Conservation (phyloP, 306 rosid species). For the Fragaria iinumae region DNA sequence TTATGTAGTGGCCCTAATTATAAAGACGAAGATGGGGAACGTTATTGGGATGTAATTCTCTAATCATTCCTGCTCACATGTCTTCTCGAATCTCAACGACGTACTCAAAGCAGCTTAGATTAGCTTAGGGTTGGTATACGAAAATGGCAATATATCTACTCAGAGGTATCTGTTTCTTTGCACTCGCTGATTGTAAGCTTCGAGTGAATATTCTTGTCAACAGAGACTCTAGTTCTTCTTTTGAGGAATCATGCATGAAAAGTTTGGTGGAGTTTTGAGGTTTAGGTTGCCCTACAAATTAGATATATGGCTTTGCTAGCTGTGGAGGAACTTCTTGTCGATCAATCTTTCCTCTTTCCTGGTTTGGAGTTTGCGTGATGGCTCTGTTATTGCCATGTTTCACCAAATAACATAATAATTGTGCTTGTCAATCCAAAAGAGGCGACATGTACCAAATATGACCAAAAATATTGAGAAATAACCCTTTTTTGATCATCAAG, state of each 20-base stretch:
- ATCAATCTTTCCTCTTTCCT: neutral
- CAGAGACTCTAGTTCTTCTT: constrained; percentile 1
- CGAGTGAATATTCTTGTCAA: constrained; percentile 40
- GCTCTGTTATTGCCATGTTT: neutral
- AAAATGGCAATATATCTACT: neutral
- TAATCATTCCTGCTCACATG: constrained; percentile 40
- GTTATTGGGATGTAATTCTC: constrained; percentile 23
- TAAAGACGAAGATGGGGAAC: constrained; percentile 1
- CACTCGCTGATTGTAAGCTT: constrained; percentile 28
- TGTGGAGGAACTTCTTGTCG: neutral
- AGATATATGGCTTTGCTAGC: constrained; percentile 10
- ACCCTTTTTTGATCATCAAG: too few relatives aligned
- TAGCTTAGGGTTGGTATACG: neutral
- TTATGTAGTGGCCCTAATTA: neutral
- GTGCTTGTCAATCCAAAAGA: neutral
- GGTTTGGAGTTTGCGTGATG: neutral
- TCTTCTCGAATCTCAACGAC: constrained; percentile 21
- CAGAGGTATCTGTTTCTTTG: neutral
- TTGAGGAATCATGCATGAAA: constrained; percentile 16
- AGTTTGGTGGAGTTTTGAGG: neutral
- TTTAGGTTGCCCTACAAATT: constrained; percentile 12
- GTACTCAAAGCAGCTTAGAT: neutral
- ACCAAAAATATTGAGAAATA: neutral
- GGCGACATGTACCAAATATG: neutral
- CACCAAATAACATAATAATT: neutral